Base-by-base conservation (phyloP, 139 green algal genomes). In the Haematococcus sp. region DNA sequence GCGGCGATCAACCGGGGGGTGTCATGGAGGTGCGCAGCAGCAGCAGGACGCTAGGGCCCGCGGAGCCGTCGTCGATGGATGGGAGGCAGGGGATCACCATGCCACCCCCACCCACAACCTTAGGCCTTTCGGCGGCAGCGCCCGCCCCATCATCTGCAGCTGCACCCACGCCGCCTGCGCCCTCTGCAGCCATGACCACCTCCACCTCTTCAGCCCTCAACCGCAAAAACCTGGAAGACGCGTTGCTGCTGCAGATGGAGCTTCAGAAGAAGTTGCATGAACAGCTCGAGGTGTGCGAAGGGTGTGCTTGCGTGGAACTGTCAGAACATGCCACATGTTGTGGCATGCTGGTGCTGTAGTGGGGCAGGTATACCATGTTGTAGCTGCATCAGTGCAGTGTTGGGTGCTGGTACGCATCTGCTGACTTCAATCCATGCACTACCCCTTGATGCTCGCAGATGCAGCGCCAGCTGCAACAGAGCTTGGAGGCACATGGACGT, bases 221-320 rank as follows among this genome's bases (percentile, higher is more conserved):
- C 25, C 58, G 58, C 25, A 65, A 68, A 34, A 88, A 86, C 60
- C 79, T 96, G 63, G 92, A 98, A 77, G 81, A 95, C 63, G 94
- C 94, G 28, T 75, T 98, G 76, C 54, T 91, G 61, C 85, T 93
- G 72, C 95, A 98, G 78, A 97, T 97, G 89, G 93, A 97, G 58
- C 93, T 98, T 82, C 95, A 98, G 88, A 94, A 93, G 74, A 92
- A 92, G 71, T 86, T 98, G 79, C 92, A 97, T 46, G 94, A 98
- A 46, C 94, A 98, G 85, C 84, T 98, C 17, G 94, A 98, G 86
- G 92, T 92, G 73, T 4, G 80, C 25, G 11, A 9, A 35, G 4
- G 20, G 17, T 54, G 11, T 55, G 23, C 19, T 20, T 56, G 30
- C 44, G 61, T 46, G n/a, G 40, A 25, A 9, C 28, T 69, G 27